Evolutionary conservation across 768 basidiomycete species (phyloP).

Genomic region (Asterophora parasitica): DNA sequence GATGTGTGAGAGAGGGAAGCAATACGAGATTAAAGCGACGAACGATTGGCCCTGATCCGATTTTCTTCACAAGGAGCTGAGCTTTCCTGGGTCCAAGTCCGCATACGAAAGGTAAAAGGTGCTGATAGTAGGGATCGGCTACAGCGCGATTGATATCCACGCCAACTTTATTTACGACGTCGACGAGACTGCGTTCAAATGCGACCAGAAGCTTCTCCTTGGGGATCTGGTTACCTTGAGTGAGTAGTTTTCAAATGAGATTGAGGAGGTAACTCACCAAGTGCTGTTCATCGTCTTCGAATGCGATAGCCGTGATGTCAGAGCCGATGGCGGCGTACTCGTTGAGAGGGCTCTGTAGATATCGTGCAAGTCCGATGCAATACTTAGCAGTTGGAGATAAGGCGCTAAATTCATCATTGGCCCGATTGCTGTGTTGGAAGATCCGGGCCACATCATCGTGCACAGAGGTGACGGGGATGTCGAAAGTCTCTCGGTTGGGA

Average conservation of each 20-base stretch:
- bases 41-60: conserved; percentile 55
- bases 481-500: conserved; percentile 40
- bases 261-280: conserved; percentile 45
- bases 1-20: conserved; percentile 1
- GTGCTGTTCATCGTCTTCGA: conserved; percentile 84
- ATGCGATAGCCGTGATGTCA: conserved; percentile 79
- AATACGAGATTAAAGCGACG: conserved; percentile 22
- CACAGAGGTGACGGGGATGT: conserved; percentile 77
- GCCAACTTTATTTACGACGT: conserved; percentile 87
- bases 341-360: conserved; percentile 88
- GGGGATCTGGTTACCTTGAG: conserved; percentile 55
- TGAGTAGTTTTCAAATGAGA: conserved; percentile 6
- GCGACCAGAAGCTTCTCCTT: conserved; percentile 76
- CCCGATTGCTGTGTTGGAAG: conserved; percentile 87
- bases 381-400: conserved; percentile 80
- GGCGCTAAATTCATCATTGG: conserved; percentile 75
- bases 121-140: conserved; percentile 82
- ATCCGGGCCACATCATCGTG: conserved; percentile 91
- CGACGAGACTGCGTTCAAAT: conserved; percentile 85
- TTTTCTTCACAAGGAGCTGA: conserved; percentile 75
- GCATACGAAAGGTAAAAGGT: conserved; percentile 84
- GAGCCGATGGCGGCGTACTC: conserved; percentile 88
- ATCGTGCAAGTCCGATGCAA: conserved; percentile 90
- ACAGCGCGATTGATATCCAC: conserved; percentile 96
- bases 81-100: conserved; percentile 96